Evolutionary conservation across 768 basidiomycete species (phyloP).

Genomic region (Mycena kentingensis): DNA sequence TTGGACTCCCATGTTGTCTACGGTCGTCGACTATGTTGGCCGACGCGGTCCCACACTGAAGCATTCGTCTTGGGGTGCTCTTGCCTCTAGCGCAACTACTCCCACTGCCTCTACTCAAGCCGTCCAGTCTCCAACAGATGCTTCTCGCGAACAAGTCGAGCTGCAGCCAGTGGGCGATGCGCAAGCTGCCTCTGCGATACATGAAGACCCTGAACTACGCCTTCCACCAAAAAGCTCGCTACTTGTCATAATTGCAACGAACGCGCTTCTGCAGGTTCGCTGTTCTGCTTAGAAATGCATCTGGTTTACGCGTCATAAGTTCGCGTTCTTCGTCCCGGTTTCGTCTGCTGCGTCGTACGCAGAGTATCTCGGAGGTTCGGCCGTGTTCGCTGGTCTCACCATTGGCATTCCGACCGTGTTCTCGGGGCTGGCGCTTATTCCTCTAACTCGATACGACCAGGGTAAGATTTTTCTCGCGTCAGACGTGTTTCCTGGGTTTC

Average conservation of each 20-base stretch:
- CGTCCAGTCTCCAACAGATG: not conserved
- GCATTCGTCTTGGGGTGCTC: conserved; percentile 6
- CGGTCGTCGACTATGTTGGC: conserved; percentile 17
- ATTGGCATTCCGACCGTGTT: conserved; percentile 70
- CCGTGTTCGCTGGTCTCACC: conserved; percentile 69
- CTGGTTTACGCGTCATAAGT: conserved; percentile 23
- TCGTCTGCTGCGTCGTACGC: conserved; percentile 68
- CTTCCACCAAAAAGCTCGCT: conserved; percentile 49
- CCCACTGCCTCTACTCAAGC: conserved; percentile 4
- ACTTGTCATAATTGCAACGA: conserved; percentile 43
- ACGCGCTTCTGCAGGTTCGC: conserved; percentile 48
- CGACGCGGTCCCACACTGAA: conserved; percentile 3
- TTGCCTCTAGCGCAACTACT: conserved; percentile 7
- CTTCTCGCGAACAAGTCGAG: not conserved
- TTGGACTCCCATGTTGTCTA: no score
- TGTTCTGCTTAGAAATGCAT: not conserved
- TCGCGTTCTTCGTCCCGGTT: conserved; percentile 70
- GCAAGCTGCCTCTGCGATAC: not conserved
- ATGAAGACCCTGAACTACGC: conserved; percentile 39
- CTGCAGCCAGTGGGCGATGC: not conserved
- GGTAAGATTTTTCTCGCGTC: conserved; percentile 37
- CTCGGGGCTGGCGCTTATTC: conserved; percentile 58
- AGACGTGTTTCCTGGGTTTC: not conserved
- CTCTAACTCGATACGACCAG: conserved; percentile 55
- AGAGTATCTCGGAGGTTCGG: conserved; percentile 60